A percentile compares a stretch with the other conserved stretches of the same genome.
phyloP scores from a whole-genome alignment of 805 yeast genomes.

The Myxozyma mucilagina region DNA sequence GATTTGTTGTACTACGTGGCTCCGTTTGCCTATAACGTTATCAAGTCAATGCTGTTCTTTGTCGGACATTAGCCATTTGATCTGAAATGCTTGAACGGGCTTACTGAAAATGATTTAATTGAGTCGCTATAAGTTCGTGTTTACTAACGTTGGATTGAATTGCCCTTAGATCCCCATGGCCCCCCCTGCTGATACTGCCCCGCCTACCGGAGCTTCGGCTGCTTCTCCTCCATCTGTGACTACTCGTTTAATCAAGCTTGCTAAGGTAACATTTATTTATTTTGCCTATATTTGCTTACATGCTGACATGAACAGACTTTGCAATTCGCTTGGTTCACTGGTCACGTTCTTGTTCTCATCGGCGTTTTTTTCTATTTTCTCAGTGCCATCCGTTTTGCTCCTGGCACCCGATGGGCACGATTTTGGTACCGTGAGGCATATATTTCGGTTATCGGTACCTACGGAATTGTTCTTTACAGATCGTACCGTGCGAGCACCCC shows the following conservation, averaged over 20 bases:
- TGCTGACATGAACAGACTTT: slow-evolving; percentile 32
- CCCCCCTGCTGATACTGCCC: slow-evolving; percentile 12
- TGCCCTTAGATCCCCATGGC: slow-evolving; percentile 1
- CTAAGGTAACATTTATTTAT: slow-evolving; percentile 8
- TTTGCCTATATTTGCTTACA: no score
- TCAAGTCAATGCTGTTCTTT: no score
- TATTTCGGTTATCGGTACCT: slow-evolving; percentile 67
- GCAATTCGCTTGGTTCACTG: slow-evolving; percentile 75
- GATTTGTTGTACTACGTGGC: no score
- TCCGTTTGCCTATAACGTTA: no score
- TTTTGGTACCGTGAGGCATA: slow-evolving; percentile 61
- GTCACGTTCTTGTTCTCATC: slow-evolving; percentile 53
- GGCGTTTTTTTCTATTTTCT: slow-evolving; percentile 46
- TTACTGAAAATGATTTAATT: neutral
- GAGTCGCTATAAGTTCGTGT: neutral
- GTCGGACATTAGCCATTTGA: neutral
- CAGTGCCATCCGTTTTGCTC: slow-evolving; percentile 39
- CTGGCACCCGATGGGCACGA: slow-evolving; percentile 40
- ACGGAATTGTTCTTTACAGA: slow-evolving; percentile 74
- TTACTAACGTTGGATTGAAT: neutral
- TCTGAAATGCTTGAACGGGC: neutral
- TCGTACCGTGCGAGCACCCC: slow-evolving; percentile 41
- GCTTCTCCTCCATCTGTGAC: slow-evolving; percentile 15
- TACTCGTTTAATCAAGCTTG: slow-evolving; percentile 24
- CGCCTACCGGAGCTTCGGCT: slow-evolving; percentile 10